phyloP scores from a whole-genome alignment of 345 rosid genomes.

The Atalantia buxifolia region DNA sequence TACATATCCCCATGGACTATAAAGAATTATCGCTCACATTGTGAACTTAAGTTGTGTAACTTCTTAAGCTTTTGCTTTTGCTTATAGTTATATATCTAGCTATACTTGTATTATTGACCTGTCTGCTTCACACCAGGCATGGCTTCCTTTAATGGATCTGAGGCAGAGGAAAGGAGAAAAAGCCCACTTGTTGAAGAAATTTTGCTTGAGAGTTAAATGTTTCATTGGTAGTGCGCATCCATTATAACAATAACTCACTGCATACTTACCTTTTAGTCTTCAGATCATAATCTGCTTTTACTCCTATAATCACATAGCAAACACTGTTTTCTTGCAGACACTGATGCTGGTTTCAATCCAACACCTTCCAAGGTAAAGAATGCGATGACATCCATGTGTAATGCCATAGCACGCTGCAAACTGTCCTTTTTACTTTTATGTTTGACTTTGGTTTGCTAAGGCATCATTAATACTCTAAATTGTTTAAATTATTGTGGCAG shows the following conservation, averaged over 20 bases:
- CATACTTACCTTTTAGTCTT: neutral
- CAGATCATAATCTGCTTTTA: neutral
- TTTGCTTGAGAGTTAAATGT: constrained; percentile 67
- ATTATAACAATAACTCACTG: neutral
- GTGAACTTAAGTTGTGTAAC: neutral
- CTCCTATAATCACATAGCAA: neutral
- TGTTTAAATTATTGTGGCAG: neutral
- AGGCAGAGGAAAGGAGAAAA: constrained; percentile 46
- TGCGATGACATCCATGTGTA: neutral
- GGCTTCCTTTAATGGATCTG: constrained; percentile 65
- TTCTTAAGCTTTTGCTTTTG: neutral
- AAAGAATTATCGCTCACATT: neutral
- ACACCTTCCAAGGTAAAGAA: constrained; percentile 59
- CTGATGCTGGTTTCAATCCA: constrained; percentile 80
- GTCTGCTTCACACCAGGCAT: constrained; percentile 29
- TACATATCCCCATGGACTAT: neutral
- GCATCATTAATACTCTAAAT: neutral
- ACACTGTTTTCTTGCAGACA: constrained; percentile 39
- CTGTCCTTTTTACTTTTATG: neutral
- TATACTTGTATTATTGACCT: neutral
- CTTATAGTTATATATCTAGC: neutral
- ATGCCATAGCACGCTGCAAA: neutral
- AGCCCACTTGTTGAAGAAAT: constrained; percentile 51
- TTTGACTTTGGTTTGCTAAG: neutral
- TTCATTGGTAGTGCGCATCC: constrained; percentile 49